Evolutionary conservation across 2,329 filamentous ascomycete species (phyloP), one percentile per base, ranked within the genome.

Genomic region (Nemania diffusa): DNA sequence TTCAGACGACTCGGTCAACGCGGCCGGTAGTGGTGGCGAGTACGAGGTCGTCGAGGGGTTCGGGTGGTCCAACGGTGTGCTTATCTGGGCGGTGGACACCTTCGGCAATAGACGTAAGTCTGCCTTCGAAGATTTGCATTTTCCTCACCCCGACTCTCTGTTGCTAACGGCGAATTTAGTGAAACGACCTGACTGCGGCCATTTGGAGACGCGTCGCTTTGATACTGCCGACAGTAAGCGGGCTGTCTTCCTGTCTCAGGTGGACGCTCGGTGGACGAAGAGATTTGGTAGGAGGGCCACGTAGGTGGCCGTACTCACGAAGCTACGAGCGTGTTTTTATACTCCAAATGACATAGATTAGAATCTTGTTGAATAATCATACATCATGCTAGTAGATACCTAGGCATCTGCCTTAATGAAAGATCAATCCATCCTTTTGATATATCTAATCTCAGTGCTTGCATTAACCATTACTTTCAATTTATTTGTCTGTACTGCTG

Each of bases 1-100:
- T 74, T 82, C 81, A 13, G 87, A 90, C 71, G 85, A 85, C 64
- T 79, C 85, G 7, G 88, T 84, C 52, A 89, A 90, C 69, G 85
- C 84, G 0, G 87, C 86, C 1, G 90, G 90, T 29, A 81, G 87
- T 6, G 90, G 90, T 5, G 90, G 90, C 70, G 90, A 91, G 80
- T 91, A 91, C 75, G 84, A 86, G 61, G 89, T 91, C 5, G 89
- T 91, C 2, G 87, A 91, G 78, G 89, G 90, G 0, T 92, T 92
- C 71, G 90, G 89, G 6, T 92, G 90, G 90, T 88, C 87, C 0
- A 91, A 91, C 71, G 90, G 90, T 32, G 88, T 91, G 59, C 76
- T 91, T 32, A 86, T 92, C 59, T 91, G 89, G 88, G 82, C 84
- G 0, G 88, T 84, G 8, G 90, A 91, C 72, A 83, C 82, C 7